Percentiles rank a stretch among this genome's conserved stretches.
Evolutionary conservation across 225 moss, liverwort and hornwort species (phyloP).

Genomic region (Sphagnum tenellum): DNA sequence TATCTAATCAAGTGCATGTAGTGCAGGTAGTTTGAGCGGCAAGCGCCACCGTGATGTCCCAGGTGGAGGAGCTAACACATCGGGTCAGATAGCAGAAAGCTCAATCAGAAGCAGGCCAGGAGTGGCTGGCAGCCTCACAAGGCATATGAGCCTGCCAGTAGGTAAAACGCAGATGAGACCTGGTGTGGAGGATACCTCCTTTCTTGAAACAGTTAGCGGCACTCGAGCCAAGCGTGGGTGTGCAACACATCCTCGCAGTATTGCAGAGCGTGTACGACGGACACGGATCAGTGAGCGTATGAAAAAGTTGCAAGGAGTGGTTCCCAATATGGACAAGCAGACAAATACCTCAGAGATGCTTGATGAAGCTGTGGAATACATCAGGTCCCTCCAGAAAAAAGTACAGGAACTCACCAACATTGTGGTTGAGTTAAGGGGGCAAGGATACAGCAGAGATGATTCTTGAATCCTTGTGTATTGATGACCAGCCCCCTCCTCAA

Average conservation of each 20-base stretch:
- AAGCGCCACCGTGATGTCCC: slow-evolving; percentile 16
- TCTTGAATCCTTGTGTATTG: too few relatives aligned
- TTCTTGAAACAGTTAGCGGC: slow-evolving; percentile 24
- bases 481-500: too few relatives aligned
- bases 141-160: slow-evolving; percentile 36
- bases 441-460: too few relatives aligned
- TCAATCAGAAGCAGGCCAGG: slow-evolving; percentile 10
- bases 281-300: slow-evolving; percentile 63
- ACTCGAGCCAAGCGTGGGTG: slow-evolving; percentile 49
- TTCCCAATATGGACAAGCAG: slow-evolving; percentile 55
- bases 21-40: slow-evolving; percentile 16
- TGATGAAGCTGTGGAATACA: slow-evolving; percentile 59
- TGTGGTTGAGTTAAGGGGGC: slow-evolving; percentile 17
- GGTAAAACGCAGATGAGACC: slow-evolving; percentile 30
- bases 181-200: slow-evolving; percentile 29
- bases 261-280: slow-evolving; percentile 50
- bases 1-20: too few relatives aligned
- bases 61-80: slow-evolving; percentile 11
- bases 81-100: slow-evolving; percentile 22
- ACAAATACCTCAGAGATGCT: slow-evolving; percentile 67
- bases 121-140: slow-evolving; percentile 30
- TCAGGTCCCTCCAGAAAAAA: slow-evolving; percentile 46
- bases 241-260: slow-evolving; percentile 61
- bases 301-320: slow-evolving; percentile 57
- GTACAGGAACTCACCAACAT: slow-evolving; percentile 45